These are phyloP conservation scores for Neocucurbitaria cava DNA, from an alignment of 2,329 filamentous ascomycete species.

Conservation along the genomic window DNA sequence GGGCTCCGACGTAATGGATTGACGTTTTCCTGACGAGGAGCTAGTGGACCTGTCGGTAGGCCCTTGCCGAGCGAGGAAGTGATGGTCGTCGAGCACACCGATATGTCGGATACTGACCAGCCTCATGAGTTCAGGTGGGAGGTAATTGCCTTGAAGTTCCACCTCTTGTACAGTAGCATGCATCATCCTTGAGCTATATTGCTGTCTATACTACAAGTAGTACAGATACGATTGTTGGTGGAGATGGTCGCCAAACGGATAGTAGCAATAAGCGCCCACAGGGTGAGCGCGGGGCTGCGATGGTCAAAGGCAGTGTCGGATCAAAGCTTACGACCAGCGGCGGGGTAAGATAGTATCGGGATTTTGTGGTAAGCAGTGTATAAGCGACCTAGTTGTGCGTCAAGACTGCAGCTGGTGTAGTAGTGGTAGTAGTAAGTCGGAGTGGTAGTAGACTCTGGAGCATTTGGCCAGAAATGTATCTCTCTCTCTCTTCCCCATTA, in stretches of 20 bases:
- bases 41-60: not conserved
- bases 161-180: not conserved
- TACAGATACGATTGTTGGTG: constrained; percentile 21
- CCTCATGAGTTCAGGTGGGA: not conserved
- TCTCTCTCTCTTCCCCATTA: too few relatives aligned
- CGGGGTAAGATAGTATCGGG: constrained; percentile 1
- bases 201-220: constrained; percentile 4
- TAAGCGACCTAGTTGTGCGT: not conserved
- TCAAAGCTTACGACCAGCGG: constrained; percentile 1
- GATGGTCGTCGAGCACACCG: not conserved
- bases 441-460: too few relatives aligned
- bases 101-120: not conserved
- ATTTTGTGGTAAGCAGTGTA: too few relatives aligned
- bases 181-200: not conserved
- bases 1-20: not conserved
- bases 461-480: not conserved
- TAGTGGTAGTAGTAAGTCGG: not conserved
- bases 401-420: not conserved
- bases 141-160: not conserved
- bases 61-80: not conserved
- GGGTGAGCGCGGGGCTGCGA: constrained; percentile 17
- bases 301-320: constrained; percentile 3
- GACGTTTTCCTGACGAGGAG: not conserved
- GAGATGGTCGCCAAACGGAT: constrained; percentile 27
- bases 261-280: constrained; percentile 34